Base-by-base conservation (phyloP, 495 filamentous ascomycete species). In the Darksidea phi region DNA sequence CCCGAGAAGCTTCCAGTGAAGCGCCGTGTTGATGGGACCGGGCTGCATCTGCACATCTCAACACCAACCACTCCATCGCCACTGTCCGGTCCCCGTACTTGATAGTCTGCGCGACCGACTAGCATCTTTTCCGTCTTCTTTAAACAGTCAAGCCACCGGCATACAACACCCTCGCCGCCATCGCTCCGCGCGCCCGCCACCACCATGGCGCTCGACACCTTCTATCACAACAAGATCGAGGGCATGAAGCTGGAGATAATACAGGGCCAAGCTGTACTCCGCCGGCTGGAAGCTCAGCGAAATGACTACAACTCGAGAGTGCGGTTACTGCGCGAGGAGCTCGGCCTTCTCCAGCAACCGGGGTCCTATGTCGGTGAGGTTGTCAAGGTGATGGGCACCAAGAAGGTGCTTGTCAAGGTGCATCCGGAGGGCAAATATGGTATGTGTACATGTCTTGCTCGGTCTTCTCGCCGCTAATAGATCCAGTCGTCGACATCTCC, bases 351-450 rank as follows among this genome's bases (percentile, higher is more conserved):
- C 59, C 94, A 98, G 74, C 94, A 98, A 72, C 94, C 94, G 18
- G 94, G 95, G 28, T 97, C 94, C 7, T 98, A 99, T 69, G 94
- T 99, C 43, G 94, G 94, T 37, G 94, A 99, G 77, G 94, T 99
- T 45, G 94, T 99, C 61, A 97, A 97, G 79, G 94, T 97, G 54
- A 99, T 99, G 94, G 86, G 95, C 72, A 99, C 94, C 63, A 99
- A 99, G 77, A 96, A 97, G 77, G 92, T 99, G 28, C 78, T 99
- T 38, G 94, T 99, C 54, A 99, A 99, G 75, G 94, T 99, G 62
- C 94, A 99, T 76, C 94, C 94, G 15, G 94, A 99, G 75, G 94
- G 94, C 63, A 99, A 99, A 96, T 99, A 99, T 68, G 94, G 94
- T 97, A 81, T 59, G 86, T 36, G 15, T 28, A 32, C 41, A 52